These are phyloP conservation scores for Ceratocystis ficicola DNA, from an alignment of 2,329 filamentous ascomycete species.

Conservation along the genomic window DNA sequence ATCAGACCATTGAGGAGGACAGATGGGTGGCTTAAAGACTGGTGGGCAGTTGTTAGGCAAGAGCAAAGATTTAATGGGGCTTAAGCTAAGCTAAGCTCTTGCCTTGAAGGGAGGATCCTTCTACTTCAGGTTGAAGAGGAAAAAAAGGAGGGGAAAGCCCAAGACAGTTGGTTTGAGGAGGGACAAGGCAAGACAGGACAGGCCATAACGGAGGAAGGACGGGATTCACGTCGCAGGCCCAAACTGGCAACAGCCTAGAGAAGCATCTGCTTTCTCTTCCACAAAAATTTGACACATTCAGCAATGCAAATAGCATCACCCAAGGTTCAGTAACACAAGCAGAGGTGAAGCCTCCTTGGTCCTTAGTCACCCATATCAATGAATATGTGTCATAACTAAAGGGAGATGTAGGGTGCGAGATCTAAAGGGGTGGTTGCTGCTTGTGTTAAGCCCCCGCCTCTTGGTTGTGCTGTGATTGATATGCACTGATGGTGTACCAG, in stretches of 20 bases:
- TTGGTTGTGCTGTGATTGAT: background rate
- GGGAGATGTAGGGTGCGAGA: background rate
- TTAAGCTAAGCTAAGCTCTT: slow-evolving; percentile 5
- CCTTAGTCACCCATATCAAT: background rate
- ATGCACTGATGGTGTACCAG: background rate
- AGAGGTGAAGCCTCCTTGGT: background rate
- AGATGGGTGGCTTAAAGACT: slow-evolving; percentile 3
- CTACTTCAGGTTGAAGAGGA: background rate
- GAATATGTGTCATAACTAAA: background rate
- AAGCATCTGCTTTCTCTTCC: no score
- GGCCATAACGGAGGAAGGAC: background rate
- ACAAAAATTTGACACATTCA: background rate
- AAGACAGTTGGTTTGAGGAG: background rate
- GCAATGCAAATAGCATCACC: background rate
- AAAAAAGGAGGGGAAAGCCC: background rate
- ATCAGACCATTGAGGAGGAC: background rate
- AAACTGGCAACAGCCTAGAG: background rate
- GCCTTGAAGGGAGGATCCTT: slow-evolving; percentile 2
- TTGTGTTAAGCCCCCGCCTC: background rate
- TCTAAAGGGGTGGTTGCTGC: background rate
- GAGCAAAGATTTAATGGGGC: slow-evolving; percentile 11
- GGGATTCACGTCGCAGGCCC: slow-evolving; percentile 1
- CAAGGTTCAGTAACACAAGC: background rate
- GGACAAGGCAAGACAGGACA: background rate
- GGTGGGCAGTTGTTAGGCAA: background rate